These are phyloP conservation scores for Cadophora malorum DNA, from an alignment of 2,329 filamentous ascomycete genomes.

Conservation along the genomic window DNA sequence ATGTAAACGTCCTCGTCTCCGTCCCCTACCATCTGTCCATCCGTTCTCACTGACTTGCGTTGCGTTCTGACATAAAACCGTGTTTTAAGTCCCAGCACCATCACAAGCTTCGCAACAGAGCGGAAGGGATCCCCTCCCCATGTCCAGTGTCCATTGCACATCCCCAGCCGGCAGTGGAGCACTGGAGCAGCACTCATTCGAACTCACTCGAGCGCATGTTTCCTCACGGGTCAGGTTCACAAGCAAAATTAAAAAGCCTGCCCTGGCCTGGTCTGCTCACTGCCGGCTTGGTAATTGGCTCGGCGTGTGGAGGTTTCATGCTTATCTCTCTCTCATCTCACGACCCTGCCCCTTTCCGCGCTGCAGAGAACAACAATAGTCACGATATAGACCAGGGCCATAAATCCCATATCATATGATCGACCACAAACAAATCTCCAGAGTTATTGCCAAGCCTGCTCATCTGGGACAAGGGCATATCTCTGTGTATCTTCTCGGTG, in stretches of 20 bases:
- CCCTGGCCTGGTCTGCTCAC: neutral
- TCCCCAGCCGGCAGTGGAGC: neutral
- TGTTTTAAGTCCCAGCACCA: neutral
- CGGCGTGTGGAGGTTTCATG: conserved; percentile 15
- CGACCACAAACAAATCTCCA: conserved; percentile 9
- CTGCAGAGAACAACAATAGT: neutral
- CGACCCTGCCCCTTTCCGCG: neutral
- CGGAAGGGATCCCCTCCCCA: neutral
- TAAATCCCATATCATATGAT: conserved; percentile 3
- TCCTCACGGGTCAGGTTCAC: neutral
- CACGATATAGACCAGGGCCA: neutral
- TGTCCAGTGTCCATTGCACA: neutral
- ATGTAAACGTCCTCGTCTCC: neutral
- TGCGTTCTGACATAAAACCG: conserved; percentile 3
- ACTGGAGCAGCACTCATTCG: neutral
- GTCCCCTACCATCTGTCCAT: neutral
- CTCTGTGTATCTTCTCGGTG: neutral
- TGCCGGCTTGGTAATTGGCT: conserved; percentile 4
- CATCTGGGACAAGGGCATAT: neutral
- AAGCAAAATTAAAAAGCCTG: neutral
- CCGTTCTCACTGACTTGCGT: conserved; percentile 1
- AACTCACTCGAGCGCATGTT: neutral
- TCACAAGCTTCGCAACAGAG: neutral
- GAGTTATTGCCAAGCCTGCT: neutral
- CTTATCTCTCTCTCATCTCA: conserved; percentile 2